Conservation (phyloP, 2,329 filamentous ascomycete species). For the Alternaria longipes region DNA sequence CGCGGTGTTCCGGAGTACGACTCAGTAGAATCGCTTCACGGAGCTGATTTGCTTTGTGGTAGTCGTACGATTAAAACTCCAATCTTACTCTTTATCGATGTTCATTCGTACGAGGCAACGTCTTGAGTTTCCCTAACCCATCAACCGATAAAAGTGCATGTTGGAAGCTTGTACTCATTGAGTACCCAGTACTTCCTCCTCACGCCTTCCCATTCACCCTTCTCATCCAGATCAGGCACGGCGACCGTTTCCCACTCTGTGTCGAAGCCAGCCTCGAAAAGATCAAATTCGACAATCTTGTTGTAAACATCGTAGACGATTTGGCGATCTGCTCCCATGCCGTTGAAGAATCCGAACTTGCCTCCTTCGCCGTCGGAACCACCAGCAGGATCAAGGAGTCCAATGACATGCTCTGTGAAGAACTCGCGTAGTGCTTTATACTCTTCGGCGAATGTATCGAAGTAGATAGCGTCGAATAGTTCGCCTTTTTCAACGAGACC, state of each 20-base stretch:
- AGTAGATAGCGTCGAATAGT: slow-evolving; percentile 74
- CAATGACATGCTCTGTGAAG: slow-evolving; percentile 87
- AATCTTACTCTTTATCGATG: neutral
- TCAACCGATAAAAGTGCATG: slow-evolving; percentile 77
- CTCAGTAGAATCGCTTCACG: neutral
- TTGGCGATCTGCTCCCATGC: slow-evolving; percentile 88
- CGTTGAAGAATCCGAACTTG: slow-evolving; percentile 71
- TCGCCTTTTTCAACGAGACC: slow-evolving; percentile 55
- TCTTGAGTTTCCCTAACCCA: neutral
- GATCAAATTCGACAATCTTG: slow-evolving; percentile 86
- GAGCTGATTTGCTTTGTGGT: neutral
- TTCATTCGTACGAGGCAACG: neutral
- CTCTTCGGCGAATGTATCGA: slow-evolving; percentile 96
- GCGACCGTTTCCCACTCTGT: slow-evolving; percentile 83
- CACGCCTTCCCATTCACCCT: slow-evolving; percentile 87
- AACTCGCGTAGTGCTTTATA: slow-evolving; percentile 86
- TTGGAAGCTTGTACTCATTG: slow-evolving; percentile 77
- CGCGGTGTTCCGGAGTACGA: slow-evolving; percentile 14
- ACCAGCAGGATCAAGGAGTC: slow-evolving; percentile 70
- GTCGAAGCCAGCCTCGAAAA: slow-evolving; percentile 88
- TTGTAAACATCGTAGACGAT: slow-evolving; percentile 97
- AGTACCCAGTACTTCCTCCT: slow-evolving; percentile 90
- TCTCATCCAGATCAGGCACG: slow-evolving; percentile 75
- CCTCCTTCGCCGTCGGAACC: slow-evolving; percentile 55
- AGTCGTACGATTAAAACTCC: neutral